Base-by-base conservation (phyloP, 129 eudicot species). In the Kitagawia praeruptora region DNA sequence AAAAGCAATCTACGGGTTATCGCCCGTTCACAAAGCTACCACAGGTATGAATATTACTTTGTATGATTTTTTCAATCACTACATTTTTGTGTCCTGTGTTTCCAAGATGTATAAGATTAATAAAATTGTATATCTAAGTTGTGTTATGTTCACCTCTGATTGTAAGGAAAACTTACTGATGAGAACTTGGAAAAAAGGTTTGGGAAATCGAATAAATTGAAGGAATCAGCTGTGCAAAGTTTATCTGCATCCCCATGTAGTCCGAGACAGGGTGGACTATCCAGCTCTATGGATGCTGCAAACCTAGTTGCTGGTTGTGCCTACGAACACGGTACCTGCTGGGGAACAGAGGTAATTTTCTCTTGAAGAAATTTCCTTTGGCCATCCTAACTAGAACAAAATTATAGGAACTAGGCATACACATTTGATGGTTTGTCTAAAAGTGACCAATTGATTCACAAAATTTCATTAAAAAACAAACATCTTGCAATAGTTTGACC, bases 271-370 rank as follows among this genome's bases (percentile, higher is more conserved):
- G 70, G 10, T 16, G 70, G 70, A 44, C 89, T 85, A 19, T 77
- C 82, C 6, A 75, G 69, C 85, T 83, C 83, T 11, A 16, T 85
- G 77, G 84, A 83, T 27, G 82, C 82, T 42, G 82, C 93, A 84
- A 70, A 8, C 13, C 63, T 75, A 18, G 84, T 87, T 78, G 88
- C 90, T 2, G 74, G 82, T 1, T 91, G 87, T 74, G 78, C 75
- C 72, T 91, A 89, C 27, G 97, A 91, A 54, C 78, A 83, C 53
- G 88, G 84, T 58, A 87, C 97, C 70, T 16, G n/a, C 3, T 91
- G 93, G 93, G 97, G 97, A 1, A 81, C 51, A 63, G 79, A 87
- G 90, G 95, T 84, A 54, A 44, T 27, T 31, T 27, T 4, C 21
- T 25, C 8, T 64, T 10, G 2, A 28, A 64, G 8, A 11, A 10